Percentiles rank a stretch among this genome's conserved stretches.
phyloP scores from a whole-genome alignment of 148 eudicot species.

The Rhododendron molle region DNA sequence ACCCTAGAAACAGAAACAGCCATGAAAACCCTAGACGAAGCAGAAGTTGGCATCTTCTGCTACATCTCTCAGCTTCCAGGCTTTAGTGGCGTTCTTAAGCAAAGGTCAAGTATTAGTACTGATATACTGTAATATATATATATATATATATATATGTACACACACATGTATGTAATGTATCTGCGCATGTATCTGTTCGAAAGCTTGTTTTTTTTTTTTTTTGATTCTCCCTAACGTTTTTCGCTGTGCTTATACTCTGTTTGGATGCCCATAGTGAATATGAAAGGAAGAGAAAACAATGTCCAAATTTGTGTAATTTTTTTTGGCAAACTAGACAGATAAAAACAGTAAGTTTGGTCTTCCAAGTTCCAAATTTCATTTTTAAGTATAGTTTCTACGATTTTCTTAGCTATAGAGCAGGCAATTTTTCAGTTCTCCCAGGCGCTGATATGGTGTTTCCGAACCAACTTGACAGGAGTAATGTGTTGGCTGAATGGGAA shows the following conservation, averaged over 20 bases:
- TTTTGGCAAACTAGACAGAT: too few species aligned
- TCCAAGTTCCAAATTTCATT: background rate
- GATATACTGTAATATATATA: too few species aligned
- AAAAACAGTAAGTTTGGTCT: background rate
- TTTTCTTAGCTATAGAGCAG: background rate
- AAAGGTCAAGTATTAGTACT: constrained; percentile 35
- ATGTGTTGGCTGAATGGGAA: background rate
- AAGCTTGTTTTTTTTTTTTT: background rate
- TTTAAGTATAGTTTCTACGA: background rate
- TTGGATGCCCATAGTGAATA: background rate
- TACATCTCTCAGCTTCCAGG: constrained; percentile 87
- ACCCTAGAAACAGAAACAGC: constrained; percentile 6
- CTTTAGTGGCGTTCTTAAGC: constrained; percentile 87
- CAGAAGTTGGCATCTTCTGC: constrained; percentile 77
- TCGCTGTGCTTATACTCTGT: background rate
- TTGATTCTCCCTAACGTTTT: background rate
- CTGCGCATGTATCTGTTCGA: background rate
- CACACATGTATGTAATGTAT: background rate
- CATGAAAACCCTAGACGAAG: constrained; percentile 47
- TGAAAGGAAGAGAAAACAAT: background rate
- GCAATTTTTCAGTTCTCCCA: background rate
- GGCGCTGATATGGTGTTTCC: background rate
- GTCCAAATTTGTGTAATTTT: background rate
- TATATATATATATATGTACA: too few species aligned
- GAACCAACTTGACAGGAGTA: background rate